Conservation (phyloP, 176 grass and related monocot species). For the Eremochloa ophiuroides region DNA sequence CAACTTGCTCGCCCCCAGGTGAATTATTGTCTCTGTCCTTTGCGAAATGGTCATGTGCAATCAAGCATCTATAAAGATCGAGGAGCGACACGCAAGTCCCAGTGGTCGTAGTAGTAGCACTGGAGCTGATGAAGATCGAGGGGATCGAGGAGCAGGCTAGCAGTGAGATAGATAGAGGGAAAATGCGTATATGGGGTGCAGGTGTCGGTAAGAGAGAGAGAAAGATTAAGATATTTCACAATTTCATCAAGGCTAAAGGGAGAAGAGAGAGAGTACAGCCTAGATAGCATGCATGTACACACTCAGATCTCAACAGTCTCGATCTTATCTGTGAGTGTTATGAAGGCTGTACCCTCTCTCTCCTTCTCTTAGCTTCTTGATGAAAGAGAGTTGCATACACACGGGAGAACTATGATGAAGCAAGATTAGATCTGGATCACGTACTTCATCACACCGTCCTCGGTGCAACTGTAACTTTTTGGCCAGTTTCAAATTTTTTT, state of each 20-base stretch:
- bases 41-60: conserved; percentile 15
- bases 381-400: neutral
- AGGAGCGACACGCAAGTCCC: neutral
- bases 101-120: neutral
- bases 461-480: neutral
- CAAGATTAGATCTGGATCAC: neutral
- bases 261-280: conserved; percentile 60
- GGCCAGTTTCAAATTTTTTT: conserved; percentile 12
- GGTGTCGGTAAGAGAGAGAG: neutral
- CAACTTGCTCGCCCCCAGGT: conserved; percentile 15
- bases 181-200: neutral
- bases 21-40: conserved; percentile 47
- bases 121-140: neutral
- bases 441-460: no score
- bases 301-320: neutral
- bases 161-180: neutral
- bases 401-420: neutral
- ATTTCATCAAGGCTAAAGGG: conserved; percentile 33
- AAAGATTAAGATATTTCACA: neutral
- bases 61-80: conserved; percentile 25
- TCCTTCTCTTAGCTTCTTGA: conserved; percentile 46
- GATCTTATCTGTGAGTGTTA: neutral
- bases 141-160: no score
- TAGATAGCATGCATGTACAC: neutral
- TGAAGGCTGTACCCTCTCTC: conserved; percentile 52